phyloP scores from a whole-genome alignment of 352 stramenopile species.

The Phytophthora vignae region DNA sequence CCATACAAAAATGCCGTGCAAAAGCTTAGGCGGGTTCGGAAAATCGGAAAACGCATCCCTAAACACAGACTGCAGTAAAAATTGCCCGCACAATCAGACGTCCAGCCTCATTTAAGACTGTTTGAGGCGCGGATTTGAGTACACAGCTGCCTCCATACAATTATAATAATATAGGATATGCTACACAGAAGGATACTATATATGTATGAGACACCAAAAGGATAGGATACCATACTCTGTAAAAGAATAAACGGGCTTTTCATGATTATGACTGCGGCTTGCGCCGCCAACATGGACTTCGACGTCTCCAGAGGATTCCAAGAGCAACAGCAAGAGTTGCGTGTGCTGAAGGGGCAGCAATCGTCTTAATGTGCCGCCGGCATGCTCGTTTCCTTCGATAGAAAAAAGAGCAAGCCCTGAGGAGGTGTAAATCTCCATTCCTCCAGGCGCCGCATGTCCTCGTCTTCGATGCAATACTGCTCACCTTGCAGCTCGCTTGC shows the following conservation, averaged over 20 bases:
- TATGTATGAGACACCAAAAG: no score
- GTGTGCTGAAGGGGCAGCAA: no score
- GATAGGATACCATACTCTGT: background rate
- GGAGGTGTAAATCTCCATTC: background rate
- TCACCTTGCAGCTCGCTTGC: no score
- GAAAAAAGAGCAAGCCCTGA: background rate
- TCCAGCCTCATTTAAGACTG: conserved; percentile 4
- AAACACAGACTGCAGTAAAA: conserved; percentile 19
- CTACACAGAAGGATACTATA: background rate
- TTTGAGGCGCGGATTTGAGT: conserved; percentile 3
- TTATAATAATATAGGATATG: background rate
- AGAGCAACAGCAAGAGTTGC: no score
- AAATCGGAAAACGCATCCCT: conserved; percentile 15
- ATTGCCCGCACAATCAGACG: conserved; percentile 28
- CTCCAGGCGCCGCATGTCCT: no score
- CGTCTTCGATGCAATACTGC: no score
- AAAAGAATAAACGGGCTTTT: background rate
- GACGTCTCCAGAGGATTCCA: no score
- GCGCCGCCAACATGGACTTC: no score
- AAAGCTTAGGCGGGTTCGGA: conserved; percentile 13
- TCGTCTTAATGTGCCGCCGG: no score
- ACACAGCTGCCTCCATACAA: background rate
- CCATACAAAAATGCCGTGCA: background rate
- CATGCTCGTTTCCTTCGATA: no score
- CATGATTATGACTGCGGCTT: background rate